phyloP scores from a whole-genome alignment of 2,329 filamentous ascomycete species.

The Colletotrichum sp. region DNA sequence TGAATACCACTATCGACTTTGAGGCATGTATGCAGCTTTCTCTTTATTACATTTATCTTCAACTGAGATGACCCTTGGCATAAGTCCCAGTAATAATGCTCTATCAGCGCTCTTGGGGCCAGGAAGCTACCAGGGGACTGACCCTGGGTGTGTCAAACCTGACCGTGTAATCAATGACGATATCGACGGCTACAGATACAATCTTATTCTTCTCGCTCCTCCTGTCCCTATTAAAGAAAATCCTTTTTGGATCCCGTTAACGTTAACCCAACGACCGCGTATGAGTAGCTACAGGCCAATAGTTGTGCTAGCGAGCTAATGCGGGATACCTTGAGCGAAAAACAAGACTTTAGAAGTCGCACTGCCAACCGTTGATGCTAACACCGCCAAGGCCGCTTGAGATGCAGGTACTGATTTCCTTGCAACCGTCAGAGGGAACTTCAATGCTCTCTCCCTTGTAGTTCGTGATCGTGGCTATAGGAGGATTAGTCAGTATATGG shows the following conservation, averaged over 20 bases:
- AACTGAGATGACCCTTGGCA: background rate
- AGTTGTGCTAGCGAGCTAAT: background rate
- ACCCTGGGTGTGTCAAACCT: background rate
- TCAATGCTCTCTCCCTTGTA: background rate
- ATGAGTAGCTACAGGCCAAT: background rate
- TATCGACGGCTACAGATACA: background rate
- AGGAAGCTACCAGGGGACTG: background rate
- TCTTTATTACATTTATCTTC: no score
- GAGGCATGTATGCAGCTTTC: no score
- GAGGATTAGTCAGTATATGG: background rate
- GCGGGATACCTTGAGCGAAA: background rate
- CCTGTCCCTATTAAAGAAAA: background rate
- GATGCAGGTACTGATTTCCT: background rate
- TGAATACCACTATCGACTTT: no score
- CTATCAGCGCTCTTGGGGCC: background rate
- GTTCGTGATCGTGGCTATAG: background rate
- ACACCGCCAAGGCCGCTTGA: background rate
- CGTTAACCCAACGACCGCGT: background rate
- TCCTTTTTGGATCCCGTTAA: background rate
- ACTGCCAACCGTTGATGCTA: background rate
- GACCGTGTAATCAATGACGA: background rate
- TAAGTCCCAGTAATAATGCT: background rate
- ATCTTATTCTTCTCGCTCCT: background rate
- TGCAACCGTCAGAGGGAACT: background rate
- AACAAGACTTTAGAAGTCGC: background rate